Base-by-base conservation (phyloP, 805 yeast genomes). In the Cyberlindnera euphorbiiphila region DNA sequence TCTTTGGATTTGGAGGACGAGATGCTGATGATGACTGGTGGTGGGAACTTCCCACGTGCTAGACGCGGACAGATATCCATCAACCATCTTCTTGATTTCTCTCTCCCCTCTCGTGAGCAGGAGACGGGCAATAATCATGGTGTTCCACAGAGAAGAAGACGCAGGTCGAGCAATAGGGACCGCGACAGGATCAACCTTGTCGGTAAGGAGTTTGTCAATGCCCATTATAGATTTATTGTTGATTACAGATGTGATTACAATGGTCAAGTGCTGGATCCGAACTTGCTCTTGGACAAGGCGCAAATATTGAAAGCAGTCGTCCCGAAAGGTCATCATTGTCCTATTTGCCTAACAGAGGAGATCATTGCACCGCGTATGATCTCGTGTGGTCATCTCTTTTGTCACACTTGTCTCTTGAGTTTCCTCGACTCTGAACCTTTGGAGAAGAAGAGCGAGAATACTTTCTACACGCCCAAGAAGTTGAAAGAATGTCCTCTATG, bases 321-420 rank as follows among this genome's bases (percentile, higher is more conserved):
- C 1, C 82, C 91, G 11, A 75, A 72, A 42, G 81, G 82, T 1
- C 81, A 81, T 48, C 78, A 80, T 25, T 93, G 99, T 56, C 98
- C 98, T 0, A 91, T 93, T 19, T 93, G 99, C 58, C 65, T 93
- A 11, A 72, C 81, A 22, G 94, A 86, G 34, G 80, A 78, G 11
- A 85, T 93, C 11, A 74, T 84, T 13, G 96, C 97, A 0, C 97
- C 98, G 3, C 68, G 98, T 38, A 94, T 93, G 98, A 79, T 87
- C 20, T 72, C 79, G 10, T 93, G 99, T 64, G 98, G 99, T 5
- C 99, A 93, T 56, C 72, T 88, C 12, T 76, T 93, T 53, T 93
- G 99, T 56, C 69, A 76, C 38, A 76, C 88, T 11, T 93, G 99
- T 59, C 60, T 91, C 21, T 59, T 88, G 38, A 74, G 88, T 30